Percentiles rank a stretch among this genome's conserved stretches.
These are phyloP conservation scores for Boletellus ananiceps DNA, from an alignment of 768 basidiomycete species.

Conservation along the genomic window DNA sequence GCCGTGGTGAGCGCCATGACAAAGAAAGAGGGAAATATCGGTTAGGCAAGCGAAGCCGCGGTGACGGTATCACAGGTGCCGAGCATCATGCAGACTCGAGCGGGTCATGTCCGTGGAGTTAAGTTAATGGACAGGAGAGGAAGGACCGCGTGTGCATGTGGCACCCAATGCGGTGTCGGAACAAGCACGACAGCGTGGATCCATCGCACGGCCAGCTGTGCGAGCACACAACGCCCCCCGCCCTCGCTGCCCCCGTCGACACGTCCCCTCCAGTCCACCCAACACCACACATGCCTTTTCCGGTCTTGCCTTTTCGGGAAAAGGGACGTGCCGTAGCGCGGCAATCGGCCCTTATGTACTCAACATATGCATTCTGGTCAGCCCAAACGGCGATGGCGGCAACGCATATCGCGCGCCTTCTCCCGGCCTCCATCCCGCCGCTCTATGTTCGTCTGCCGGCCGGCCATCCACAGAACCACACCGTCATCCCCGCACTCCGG, in stretches of 20 bases:
- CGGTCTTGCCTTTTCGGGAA: constrained; percentile 25
- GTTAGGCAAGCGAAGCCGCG: constrained; percentile 35
- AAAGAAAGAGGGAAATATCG: constrained; percentile 32
- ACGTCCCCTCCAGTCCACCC: neutral
- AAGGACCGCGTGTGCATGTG: constrained; percentile 35
- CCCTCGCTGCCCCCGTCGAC: constrained; percentile 2
- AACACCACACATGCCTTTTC: constrained; percentile 17
- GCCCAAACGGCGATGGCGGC: neutral
- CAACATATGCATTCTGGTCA: constrained; percentile 1
- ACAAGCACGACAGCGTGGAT: constrained; percentile 18
- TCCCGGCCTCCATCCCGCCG: no score
- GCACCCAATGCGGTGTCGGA: constrained; percentile 30
- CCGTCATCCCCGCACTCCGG: no score
- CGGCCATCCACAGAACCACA: no score
- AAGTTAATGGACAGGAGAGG: constrained; percentile 36
- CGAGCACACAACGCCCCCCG: no score
- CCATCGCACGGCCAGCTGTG: neutral
- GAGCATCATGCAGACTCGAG: constrained; percentile 27
- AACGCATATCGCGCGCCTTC: neutral
- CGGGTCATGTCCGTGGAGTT: constrained; percentile 37
- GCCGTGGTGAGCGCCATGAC: constrained; percentile 24
- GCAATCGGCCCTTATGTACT: constrained; percentile 30
- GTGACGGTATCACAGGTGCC: constrained; percentile 35
- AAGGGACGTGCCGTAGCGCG: constrained; percentile 26
- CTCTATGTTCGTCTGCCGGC: no score